Base-by-base conservation (phyloP, 192 early-diverging fungal genomes). In the Allomyces macrogynus region DNA sequence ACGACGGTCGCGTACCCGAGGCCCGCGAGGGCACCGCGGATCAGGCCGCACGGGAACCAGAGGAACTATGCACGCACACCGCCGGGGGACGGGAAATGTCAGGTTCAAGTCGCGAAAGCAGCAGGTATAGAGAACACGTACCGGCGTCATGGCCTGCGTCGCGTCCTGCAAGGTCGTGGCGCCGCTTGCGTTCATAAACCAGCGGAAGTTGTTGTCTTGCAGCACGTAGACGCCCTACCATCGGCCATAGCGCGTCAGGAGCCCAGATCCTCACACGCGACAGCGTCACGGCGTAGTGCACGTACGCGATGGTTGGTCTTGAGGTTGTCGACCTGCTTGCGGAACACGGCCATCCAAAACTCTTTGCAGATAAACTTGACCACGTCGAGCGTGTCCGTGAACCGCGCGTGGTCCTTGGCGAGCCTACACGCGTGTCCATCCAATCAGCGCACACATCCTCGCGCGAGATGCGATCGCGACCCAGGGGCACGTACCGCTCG, bases 341-440 rank as follows among this genome's bases (percentile, higher is more conserved):
- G 91, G 71, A 97, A 99, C 61, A 94, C 73, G 40, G 87, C 75
- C 62, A 86, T 86, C 97, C 97, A 99, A 24, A 95, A 80, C 63
- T 99, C 97, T 71, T 97, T 96, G 79, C 97, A 99, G 14, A 99
- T 84, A 80, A 95, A 99, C 72, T 99, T 99, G 63, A 99, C 88
- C 32, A 95, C 87, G 62, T 97, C 97, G 23, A 99, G 75, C 27
- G 87, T 97, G 76, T 97, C 95, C 0, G 79, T 75, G 69, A 99
- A 90, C 7, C 97, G 85, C 66, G 89, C 82, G 67, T 86, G 80
- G 61, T 94, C 86, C 65, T 85, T 83, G 1, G 93, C 88, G 66
- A 90, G 85, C 67, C 89, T 90, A 75, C 40, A 26, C 23, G 0
- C 16, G n/a, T 40, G 18, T 23, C 1, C 40, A 1, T 7, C 26